A percentile compares a stretch with the other conserved stretches of the same genome.
Evolutionary conservation across 31 red algal genomes (phyloP).

Genomic region (Asparagopsis taxiformis): DNA sequence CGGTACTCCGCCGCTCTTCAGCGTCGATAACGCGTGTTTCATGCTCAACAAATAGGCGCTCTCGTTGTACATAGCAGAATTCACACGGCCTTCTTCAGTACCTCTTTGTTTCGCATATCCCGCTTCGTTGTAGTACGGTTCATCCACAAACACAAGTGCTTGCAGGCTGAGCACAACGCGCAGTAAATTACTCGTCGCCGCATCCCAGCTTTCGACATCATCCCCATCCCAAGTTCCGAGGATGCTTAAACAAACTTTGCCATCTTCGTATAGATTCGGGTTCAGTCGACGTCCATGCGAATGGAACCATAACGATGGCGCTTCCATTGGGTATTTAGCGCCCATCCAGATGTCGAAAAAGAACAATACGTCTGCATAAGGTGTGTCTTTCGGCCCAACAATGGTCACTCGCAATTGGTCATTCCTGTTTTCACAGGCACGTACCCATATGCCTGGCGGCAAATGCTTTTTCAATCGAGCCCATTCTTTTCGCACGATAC

Average conservation of each 20-base stretch:
- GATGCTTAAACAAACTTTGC: slow-evolving; percentile 70
- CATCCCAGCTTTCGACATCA: slow-evolving; percentile 67
- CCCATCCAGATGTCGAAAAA: slow-evolving; percentile 76
- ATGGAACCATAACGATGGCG: slow-evolving; percentile 63
- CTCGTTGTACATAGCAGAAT: slow-evolving; percentile 71
- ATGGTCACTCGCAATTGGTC: slow-evolving; percentile 66
- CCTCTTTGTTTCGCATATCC: slow-evolving; percentile 56
- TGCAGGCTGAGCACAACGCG: slow-evolving; percentile 65
- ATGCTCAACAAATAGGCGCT: slow-evolving; percentile 53
- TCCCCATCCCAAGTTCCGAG: slow-evolving; percentile 79
- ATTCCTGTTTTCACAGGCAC: slow-evolving; percentile 42
- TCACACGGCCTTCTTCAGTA: slow-evolving; percentile 33
- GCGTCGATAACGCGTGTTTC: slow-evolving; percentile 32
- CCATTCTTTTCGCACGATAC: slow-evolving; percentile 60
- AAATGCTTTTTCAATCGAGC: slow-evolving; percentile 31
- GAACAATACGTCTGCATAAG: slow-evolving; percentile 77
- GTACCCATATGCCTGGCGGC: slow-evolving; percentile 57
- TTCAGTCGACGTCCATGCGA: slow-evolving; percentile 67
- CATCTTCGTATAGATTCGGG: slow-evolving; percentile 74
- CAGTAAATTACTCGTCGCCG: slow-evolving; percentile 59
- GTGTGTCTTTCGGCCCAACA: slow-evolving; percentile 75
- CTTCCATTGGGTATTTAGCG: slow-evolving; percentile 42
- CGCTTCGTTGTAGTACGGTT: slow-evolving; percentile 78
- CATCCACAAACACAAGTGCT: slow-evolving; percentile 64
- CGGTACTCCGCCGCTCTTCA: slow-evolving; percentile 12